A percentile compares a stretch with the other conserved stretches of the same genome.
phyloP scores from a whole-genome alignment of 2,329 filamentous ascomycete species.

The Fusarium falciforme region DNA sequence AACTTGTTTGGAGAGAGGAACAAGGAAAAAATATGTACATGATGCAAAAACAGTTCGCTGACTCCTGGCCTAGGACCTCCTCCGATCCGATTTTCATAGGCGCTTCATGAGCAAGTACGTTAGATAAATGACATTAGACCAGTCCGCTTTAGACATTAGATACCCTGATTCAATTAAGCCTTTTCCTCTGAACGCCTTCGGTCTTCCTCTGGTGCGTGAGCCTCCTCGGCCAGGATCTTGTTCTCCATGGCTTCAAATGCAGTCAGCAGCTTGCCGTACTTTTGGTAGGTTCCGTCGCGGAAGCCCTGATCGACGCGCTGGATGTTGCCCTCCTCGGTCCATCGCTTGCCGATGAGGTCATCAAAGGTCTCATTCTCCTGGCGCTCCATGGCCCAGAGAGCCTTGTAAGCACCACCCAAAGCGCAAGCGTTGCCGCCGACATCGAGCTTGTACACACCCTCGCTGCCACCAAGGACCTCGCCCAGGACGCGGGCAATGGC shows the following conservation, averaged over 20 bases:
- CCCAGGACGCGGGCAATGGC: slow-evolving; percentile 88
- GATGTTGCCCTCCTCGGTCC: slow-evolving; percentile 87
- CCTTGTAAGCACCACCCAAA: slow-evolving; percentile 93
- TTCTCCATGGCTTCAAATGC: slow-evolving; percentile 83
- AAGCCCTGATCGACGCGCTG: slow-evolving; percentile 87
- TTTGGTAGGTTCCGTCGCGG: slow-evolving; percentile 76
- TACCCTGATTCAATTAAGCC: slow-evolving; percentile 38
- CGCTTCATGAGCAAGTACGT: slow-evolving; percentile 88
- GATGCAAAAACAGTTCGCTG: slow-evolving; percentile 33
- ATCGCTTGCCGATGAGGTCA: slow-evolving; percentile 83
- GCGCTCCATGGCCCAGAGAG: slow-evolving; percentile 89
- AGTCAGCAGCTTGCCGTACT: slow-evolving; percentile 80
- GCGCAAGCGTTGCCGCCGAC: slow-evolving; percentile 97
- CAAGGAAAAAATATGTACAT: background rate
- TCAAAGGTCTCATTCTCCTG: slow-evolving; percentile 81
- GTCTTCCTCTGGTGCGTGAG: slow-evolving; percentile 14
- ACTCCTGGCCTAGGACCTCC: slow-evolving; percentile 71
- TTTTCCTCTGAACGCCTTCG: slow-evolving; percentile 13
- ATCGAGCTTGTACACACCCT: slow-evolving; percentile 93
- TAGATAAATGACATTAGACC: slow-evolving; percentile 52
- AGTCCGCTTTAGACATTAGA: slow-evolving; percentile 42
- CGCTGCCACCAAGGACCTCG: slow-evolving; percentile 86
- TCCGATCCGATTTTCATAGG: slow-evolving; percentile 97
- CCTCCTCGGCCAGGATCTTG: slow-evolving; percentile 63
- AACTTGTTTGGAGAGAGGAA: background rate